Percentiles rank a stretch among this genome's conserved stretches.
Conservation (phyloP, 1,139 yeast genomes). For the Saccharomyces hybrid region DNA sequence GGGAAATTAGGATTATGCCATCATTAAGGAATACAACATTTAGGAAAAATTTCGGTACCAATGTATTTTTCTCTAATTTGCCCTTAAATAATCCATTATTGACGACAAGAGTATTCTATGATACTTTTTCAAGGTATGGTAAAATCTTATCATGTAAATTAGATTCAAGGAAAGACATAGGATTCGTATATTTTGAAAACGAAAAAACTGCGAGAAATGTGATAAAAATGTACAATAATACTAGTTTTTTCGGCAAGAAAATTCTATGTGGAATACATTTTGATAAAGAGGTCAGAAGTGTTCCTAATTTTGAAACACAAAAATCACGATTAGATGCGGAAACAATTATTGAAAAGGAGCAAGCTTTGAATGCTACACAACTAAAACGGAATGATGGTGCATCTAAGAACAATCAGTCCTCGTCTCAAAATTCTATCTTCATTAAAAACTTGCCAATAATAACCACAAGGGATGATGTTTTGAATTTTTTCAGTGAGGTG, state of each 20-base stretch:
- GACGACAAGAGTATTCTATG: conserved; percentile 39
- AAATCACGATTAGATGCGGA: conserved; percentile 19
- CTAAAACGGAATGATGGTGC: not conserved
- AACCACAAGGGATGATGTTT: conserved; percentile 34
- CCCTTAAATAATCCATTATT: conserved; percentile 31
- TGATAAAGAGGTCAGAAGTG: conserved; percentile 34
- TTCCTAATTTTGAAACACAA: conserved; percentile 27
- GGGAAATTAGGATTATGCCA: conserved; percentile 47
- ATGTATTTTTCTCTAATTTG: conserved; percentile 28
- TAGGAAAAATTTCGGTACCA: conserved; percentile 28
- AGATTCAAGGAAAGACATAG: conserved; percentile 37
- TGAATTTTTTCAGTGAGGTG: conserved; percentile 33
- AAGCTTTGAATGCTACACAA: conserved; percentile 9
- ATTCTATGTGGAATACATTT: conserved; percentile 37
- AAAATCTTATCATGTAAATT: conserved; percentile 41
- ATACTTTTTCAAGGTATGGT: conserved; percentile 37
- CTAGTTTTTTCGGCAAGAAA: conserved; percentile 27
- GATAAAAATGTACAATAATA: conserved; percentile 34
- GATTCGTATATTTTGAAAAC: conserved; percentile 40
- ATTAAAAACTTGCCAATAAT: conserved; percentile 40
- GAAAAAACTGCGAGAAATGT: conserved; percentile 36
- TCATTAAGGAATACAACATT: conserved; percentile 35
- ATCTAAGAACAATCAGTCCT: conserved; percentile 8
- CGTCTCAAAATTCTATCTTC: conserved; percentile 35
- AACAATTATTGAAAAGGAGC: conserved; percentile 24